Evolutionary conservation across 768 basidiomycete species (phyloP), one percentile per base, ranked within the genome.

Genomic region (Rhizopogon salebrosus): DNA sequence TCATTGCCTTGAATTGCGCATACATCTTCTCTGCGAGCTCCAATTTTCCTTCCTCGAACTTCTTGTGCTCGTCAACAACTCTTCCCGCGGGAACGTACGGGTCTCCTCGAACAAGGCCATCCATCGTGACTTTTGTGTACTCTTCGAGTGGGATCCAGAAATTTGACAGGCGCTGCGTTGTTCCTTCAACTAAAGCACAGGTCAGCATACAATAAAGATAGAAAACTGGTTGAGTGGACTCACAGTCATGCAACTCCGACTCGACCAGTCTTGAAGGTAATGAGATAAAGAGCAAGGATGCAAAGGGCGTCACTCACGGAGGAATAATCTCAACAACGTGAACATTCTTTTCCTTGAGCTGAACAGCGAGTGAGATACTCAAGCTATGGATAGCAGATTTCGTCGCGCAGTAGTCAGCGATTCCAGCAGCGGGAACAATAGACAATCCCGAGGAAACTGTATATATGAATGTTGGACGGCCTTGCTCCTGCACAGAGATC

Each of bases 171-270:
- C 48, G 61, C 48, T 72, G 70, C 0, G 76, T 75, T 0, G 72
- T 81, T 42, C 79, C 82, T 62, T 82, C 75, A 38, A 75, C 82
- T 83, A 54, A 0, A 79, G 75, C 75, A 20, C 27, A 41, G 82
- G 78, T 80, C 79, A 83, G 43, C 73, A 62, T 49, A 36, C 34
- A 26, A 14, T 35, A 26, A 3, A 13, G 13, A 48, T 3, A 4
- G 10, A 42, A 50, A 50, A 3, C 8, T 6, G 3, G 1, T n/a
- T 11, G 8, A 42, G n/a, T 22, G 35, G 3, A 60, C 75, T 57
- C 57, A 80, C 81, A 71, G 56, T 83, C 81, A 58, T 85, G 82
- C 27, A 84, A 67, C 58, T 84, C 82, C 3, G 80, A 83, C 64
- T 84, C 82, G 8, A 81, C 79, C 8, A 84, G 69, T 10, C 80